Evolutionary conservation across 441 rosid genomes (phyloP).

Genomic region (Brassica balearica): DNA sequence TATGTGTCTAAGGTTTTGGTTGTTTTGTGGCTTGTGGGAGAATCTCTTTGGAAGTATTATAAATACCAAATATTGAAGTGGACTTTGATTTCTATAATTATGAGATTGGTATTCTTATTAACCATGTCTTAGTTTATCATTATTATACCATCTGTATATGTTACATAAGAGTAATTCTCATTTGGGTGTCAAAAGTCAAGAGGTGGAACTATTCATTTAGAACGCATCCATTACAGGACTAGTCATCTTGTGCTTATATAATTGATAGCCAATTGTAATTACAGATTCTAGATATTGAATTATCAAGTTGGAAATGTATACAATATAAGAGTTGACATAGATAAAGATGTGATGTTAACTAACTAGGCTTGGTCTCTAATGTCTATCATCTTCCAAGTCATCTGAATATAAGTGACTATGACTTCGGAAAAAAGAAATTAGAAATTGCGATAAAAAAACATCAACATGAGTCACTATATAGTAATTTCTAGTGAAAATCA

Average conservation of each 20-base stretch:
- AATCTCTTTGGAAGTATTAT: neutral
- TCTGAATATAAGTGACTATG: neutral
- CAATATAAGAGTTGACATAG: conserved; percentile 24
- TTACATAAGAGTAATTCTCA: neutral
- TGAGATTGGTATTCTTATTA: neutral
- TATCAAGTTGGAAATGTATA: neutral
- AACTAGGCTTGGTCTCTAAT: neutral
- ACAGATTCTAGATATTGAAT: neutral
- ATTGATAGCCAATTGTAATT: neutral
- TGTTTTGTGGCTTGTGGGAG: neutral
- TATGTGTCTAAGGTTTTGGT: neutral
- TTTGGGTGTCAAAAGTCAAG: neutral
- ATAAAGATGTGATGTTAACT: conserved; percentile 1
- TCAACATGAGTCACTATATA: neutral
- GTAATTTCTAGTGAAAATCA: neutral
- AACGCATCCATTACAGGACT: neutral
- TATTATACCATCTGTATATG: neutral
- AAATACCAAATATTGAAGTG: neutral
- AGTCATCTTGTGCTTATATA: neutral
- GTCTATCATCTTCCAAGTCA: neutral
- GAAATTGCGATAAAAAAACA: neutral
- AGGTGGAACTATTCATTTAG: neutral
- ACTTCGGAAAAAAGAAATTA: neutral
- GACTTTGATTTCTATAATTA: neutral
- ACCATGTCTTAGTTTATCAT: neutral